Conservation (phyloP, 192 early-diverging fungal species). For the Backusella morwellensis region DNA sequence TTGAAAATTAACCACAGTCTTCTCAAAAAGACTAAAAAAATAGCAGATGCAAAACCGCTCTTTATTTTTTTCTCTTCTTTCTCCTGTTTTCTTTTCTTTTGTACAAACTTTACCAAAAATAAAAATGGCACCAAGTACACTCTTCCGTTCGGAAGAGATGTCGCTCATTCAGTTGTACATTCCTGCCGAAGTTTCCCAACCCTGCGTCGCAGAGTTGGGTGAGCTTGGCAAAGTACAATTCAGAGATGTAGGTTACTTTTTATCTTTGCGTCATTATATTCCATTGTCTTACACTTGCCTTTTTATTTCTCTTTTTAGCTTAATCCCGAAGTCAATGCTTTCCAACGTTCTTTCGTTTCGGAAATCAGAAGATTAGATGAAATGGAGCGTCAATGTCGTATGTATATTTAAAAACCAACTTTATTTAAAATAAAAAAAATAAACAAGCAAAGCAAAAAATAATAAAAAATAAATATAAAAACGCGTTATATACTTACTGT, state of each 20-base stretch:
- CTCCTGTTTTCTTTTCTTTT: no score
- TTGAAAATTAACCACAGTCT: not conserved
- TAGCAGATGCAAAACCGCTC: no score
- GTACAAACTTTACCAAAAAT: not conserved
- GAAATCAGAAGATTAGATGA: constrained; percentile 97
- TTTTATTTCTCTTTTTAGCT: constrained; percentile 56
- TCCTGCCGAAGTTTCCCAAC: constrained; percentile 89
- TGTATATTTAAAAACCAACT: constrained; percentile 27
- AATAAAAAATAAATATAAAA: not conserved
- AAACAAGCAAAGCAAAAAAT: not conserved
- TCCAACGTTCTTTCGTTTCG: constrained; percentile 93
- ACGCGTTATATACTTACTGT: not conserved
- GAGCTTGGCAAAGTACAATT: constrained; percentile 95
- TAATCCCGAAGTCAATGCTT: constrained; percentile 92
- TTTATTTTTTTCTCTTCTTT: no score
- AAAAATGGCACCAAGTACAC: constrained; percentile 45
- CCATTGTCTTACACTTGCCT: not conserved
- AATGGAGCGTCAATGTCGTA: constrained; percentile 94
- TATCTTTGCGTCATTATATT: not conserved
- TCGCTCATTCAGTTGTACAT: constrained; percentile 95
- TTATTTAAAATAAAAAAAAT: not conserved
- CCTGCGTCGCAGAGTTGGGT: constrained; percentile 92
- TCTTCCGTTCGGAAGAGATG: constrained; percentile 96
- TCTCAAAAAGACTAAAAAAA: no score
- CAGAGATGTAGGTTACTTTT: constrained; percentile 67